Conservation (phyloP, 192 early-diverging fungal genomes). For the Coemansia sp. region DNA sequence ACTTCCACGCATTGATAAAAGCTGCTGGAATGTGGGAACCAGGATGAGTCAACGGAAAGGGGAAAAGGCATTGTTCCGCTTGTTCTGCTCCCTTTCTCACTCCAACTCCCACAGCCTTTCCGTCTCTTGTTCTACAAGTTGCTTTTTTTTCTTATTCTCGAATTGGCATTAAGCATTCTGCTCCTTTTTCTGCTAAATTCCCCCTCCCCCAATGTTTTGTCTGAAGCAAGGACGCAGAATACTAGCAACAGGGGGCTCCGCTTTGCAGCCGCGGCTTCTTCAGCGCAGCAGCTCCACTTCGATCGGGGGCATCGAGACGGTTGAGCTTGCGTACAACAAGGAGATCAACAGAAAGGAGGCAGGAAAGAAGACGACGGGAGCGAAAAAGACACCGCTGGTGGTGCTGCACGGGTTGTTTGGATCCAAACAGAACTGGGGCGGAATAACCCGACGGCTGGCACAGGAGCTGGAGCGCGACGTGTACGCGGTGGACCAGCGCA, state of each 20-base stretch:
- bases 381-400: conserved; percentile 53
- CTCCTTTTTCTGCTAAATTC: conserved; percentile 1
- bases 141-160: background rate
- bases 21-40: no score
- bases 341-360: background rate
- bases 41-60: no score
- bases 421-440: conserved; percentile 91
- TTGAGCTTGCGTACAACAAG: conserved; percentile 23
- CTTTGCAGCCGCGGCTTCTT: background rate
- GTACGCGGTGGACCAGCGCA: conserved; percentile 82
- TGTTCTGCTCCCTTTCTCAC: no score
- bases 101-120: no score
- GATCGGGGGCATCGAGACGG: conserved; percentile 21
- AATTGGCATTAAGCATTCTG: background rate
- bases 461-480: conserved; percentile 64
- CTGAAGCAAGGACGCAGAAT: background rate
- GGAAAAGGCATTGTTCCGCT: no score
- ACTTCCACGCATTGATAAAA: no score
- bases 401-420: conserved; percentile 93
- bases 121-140: background rate
- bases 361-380: background rate
- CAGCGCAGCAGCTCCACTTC: background rate
- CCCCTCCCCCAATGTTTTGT: background rate
- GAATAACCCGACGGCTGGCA: conserved; percentile 74
- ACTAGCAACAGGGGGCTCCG: background rate